Evolutionary conservation across 2,329 filamentous ascomycete genomes (phyloP), one percentile per base, ranked within the genome.

Genomic region (Pseudogymnoascus sp.): DNA sequence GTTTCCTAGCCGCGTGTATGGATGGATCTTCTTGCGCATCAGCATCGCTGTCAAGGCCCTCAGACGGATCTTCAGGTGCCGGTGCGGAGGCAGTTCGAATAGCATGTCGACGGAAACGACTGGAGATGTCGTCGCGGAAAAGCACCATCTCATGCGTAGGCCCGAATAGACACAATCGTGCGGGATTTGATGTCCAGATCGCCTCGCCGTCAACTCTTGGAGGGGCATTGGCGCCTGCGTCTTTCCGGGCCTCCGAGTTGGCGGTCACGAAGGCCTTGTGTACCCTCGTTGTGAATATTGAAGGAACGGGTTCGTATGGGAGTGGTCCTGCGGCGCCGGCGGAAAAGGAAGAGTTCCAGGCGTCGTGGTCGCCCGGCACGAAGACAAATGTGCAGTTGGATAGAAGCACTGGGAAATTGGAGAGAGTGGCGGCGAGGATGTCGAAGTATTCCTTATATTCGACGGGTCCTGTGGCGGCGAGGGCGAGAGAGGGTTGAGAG

Each of bases 361-460:
- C 92, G 72, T 99, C 94, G 72, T 97, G 96, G 75, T 97, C 93
- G 31, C 94, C 94, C 0, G 94, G 94, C 0, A 97, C 89, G 71
- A 99, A 96, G 33, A 96, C 79, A 72, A 97, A 96, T 0, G 89
- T 93, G 4, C 89, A 87, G 26, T 83, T 82, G 62, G 88, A 87
- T 44, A 97, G 81, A 11, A 99, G 81, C 0, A 83, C 80, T 2
- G 91, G 90, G 70, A 91, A 97, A 67, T 97, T 92, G 6, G 89
- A 81, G 5, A 99, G 81, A 1, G 90, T 82, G 1, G 87, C 85
- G 2, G 94, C 93, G 10, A 99, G 82, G 7, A 86, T 84, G 75
- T 99, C 92, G 73, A 97, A 97, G 72, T 89, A 88, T 75, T 97
- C 94, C 77, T 97, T 97, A 77, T 96, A 97, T 75, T 96, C 92